phyloP scores from a whole-genome alignment of 768 basidiomycete genomes.

The Cystobasidium onofrii region DNA sequence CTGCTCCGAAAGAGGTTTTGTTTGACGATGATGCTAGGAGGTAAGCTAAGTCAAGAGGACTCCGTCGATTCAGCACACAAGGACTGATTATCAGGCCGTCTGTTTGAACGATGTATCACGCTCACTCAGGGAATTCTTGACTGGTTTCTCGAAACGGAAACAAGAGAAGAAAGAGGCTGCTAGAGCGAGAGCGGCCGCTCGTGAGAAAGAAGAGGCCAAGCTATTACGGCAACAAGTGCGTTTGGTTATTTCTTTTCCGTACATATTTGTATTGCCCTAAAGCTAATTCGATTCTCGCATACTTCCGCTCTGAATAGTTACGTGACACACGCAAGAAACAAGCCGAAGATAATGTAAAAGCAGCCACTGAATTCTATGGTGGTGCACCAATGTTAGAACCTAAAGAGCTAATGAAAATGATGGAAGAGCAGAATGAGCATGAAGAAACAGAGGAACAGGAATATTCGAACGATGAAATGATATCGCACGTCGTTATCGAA shows the following conservation, averaged over 20 bases:
- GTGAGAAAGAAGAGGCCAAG: slow-evolving; percentile 27
- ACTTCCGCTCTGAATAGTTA: not conserved
- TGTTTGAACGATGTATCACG: too few species aligned
- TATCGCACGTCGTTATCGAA: slow-evolving; percentile 16
- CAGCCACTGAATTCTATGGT: slow-evolving; percentile 25
- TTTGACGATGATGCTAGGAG: slow-evolving; percentile 34
- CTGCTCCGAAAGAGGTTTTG: slow-evolving; percentile 1
- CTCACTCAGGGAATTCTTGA: slow-evolving; percentile 29
- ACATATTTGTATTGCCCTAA: too few species aligned
- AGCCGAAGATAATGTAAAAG: slow-evolving; percentile 14
- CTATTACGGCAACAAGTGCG: slow-evolving; percentile 27
- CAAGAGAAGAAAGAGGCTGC: slow-evolving; percentile 34
- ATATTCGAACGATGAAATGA: slow-evolving; percentile 26
- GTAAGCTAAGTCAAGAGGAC: slow-evolving; percentile 5
- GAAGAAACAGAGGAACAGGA: slow-evolving; percentile 24
- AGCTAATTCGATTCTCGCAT: too few species aligned
- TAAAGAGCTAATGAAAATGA: not conserved
- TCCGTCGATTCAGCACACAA: too few species aligned
- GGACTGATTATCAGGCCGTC: too few species aligned
- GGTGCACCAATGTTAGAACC: not conserved
- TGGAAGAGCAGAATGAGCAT: not conserved
- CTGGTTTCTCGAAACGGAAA: slow-evolving; percentile 34
- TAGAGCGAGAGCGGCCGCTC: not conserved
- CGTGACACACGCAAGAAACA: slow-evolving; percentile 22
- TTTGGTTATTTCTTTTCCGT: not conserved